phyloP scores from a whole-genome alignment of 2,329 filamentous ascomycete genomes.

The Diaporthe humulicola region DNA sequence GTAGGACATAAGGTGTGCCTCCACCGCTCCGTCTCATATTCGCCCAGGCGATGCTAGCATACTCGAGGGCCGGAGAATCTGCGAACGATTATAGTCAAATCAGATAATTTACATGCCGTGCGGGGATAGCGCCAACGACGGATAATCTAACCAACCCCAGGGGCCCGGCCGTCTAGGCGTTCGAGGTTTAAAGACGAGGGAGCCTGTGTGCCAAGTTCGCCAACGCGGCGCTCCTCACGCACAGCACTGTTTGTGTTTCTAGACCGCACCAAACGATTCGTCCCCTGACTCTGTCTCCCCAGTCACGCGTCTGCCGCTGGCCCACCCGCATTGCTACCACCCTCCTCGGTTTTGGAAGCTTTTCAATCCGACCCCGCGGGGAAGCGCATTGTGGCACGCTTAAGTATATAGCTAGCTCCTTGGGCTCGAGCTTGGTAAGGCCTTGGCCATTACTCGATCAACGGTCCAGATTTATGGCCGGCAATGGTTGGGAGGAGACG shows the following conservation, averaged over 20 bases:
- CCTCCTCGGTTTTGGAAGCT: neutral
- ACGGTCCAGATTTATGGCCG: neutral
- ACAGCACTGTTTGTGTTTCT: neutral
- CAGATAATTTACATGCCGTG: slow-evolving; percentile 9
- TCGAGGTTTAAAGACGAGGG: neutral
- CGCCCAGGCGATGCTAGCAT: neutral
- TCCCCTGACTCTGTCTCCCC: neutral
- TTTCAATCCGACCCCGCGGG: neutral
- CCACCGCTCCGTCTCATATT: neutral
- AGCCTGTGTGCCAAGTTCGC: neutral
- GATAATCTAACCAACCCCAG: slow-evolving; percentile 13
- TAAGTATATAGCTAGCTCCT: neutral
- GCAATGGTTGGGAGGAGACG: neutral
- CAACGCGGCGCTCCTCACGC: neutral
- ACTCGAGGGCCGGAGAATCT: neutral
- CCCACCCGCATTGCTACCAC: slow-evolving; percentile 6
- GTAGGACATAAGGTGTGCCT: neutral
- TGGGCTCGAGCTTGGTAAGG: slow-evolving; percentile 23
- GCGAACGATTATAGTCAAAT: slow-evolving; percentile 3
- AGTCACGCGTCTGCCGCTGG: slow-evolving; percentile 17
- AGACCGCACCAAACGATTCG: neutral
- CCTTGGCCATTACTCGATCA: slow-evolving; percentile 21
- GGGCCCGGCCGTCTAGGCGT: slow-evolving; percentile 4
- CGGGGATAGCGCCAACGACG: neutral
- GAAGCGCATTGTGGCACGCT: neutral